A percentile compares a stretch with the other conserved stretches of the same genome.
Evolutionary conservation across 768 basidiomycete genomes (phyloP).

Genomic region (Cystobasidium tubakii): DNA sequence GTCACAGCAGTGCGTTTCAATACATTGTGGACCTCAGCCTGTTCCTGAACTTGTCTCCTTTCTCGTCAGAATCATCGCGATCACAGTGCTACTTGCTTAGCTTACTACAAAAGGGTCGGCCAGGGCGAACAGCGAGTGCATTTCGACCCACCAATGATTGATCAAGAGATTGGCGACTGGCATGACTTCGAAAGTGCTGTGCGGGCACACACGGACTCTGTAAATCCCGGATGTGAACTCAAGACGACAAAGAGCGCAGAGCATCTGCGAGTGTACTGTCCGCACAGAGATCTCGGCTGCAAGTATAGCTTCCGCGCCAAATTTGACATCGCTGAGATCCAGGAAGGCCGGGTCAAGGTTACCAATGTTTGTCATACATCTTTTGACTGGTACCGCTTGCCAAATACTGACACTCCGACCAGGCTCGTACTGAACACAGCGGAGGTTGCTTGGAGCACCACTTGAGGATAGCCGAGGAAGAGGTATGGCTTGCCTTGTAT

Average conservation of each 20-base stretch:
- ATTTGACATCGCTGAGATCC: conserved; percentile 5
- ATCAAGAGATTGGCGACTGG: conserved; percentile 14
- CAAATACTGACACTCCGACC: not conserved
- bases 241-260: conserved; percentile 6
- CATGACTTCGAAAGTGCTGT: conserved; percentile 12
- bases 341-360: conserved; percentile 14
- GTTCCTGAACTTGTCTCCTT: no score
- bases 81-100: not conserved
- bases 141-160: not conserved
- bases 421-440: conserved; percentile 8
- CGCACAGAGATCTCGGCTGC: conserved; percentile 6
- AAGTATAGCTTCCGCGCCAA: conserved; percentile 8
- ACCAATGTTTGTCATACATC: not conserved
- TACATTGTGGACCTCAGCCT: not conserved
- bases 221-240: conserved; percentile 14
- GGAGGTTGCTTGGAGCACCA: conserved; percentile 10
- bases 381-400: not conserved
- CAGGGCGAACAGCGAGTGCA: not conserved
- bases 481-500: not conserved
- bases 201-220: conserved; percentile 1
- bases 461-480: not conserved
- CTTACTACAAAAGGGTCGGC: not conserved
- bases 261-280: conserved; percentile 2
- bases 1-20: conserved; percentile 3
- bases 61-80: not conserved